Evolutionary conservation across 2,329 filamentous ascomycete species (phyloP).

Genomic region (Podosphaera fusca): DNA sequence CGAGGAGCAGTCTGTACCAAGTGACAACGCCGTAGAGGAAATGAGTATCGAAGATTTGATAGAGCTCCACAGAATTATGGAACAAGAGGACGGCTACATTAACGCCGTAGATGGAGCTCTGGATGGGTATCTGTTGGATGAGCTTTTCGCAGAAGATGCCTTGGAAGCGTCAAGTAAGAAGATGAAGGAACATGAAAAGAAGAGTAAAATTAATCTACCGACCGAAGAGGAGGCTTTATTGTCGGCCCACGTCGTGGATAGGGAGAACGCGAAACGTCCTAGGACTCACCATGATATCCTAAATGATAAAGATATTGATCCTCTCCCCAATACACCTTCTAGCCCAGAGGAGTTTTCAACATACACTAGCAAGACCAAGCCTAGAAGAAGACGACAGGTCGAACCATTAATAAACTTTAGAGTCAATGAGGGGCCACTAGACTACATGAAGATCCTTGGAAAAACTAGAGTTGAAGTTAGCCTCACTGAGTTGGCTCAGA

Average conservation of each 20-base stretch:
- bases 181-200: background rate
- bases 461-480: too few relatives aligned
- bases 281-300: background rate
- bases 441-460: too few relatives aligned
- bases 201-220: background rate
- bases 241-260: too few relatives aligned
- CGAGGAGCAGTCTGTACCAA: too few relatives aligned
- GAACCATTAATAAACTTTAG: background rate
- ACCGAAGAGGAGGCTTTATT: background rate
- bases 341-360: background rate
- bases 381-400: background rate
- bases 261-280: too few relatives aligned
- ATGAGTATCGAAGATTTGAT: background rate
- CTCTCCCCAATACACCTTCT: background rate
- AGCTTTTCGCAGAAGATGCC: too few relatives aligned
- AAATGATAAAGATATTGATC: background rate
- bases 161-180: background rate
- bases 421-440: too few relatives aligned
- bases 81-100: too few relatives aligned
- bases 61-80: too few relatives aligned
- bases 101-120: too few relatives aligned
- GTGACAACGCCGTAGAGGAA: background rate
- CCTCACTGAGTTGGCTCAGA: too few relatives aligned
- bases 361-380: background rate
- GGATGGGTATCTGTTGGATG: too few relatives aligned